Percentiles rank a stretch among this genome's conserved stretches.
phyloP scores from a whole-genome alignment of 768 basidiomycete species.

The Leucocoprinus birnbaumii region DNA sequence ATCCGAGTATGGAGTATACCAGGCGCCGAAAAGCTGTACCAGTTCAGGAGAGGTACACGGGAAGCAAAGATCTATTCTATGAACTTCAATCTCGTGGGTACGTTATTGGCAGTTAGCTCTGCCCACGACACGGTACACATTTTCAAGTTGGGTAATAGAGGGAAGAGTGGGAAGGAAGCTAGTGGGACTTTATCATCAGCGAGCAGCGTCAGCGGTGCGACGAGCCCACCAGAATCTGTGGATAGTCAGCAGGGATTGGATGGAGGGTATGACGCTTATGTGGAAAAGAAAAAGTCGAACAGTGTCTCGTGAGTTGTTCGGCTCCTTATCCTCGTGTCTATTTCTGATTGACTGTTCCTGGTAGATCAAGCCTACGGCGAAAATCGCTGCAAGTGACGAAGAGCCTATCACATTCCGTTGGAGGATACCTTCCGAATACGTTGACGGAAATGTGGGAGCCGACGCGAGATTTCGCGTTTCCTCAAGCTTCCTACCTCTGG shows the following conservation, averaged over 20 bases:
- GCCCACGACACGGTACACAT: slow-evolving; percentile 97
- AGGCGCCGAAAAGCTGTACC: slow-evolving; percentile 89
- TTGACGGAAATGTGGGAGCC: slow-evolving; percentile 98
- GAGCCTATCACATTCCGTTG: slow-evolving; percentile 71
- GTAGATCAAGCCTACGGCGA: slow-evolving; percentile 42
- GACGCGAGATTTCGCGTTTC: slow-evolving; percentile 88
- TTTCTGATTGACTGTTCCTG: neutral
- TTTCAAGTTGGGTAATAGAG: slow-evolving; percentile 67
- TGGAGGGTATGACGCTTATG: slow-evolving; percentile 83
- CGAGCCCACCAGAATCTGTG: slow-evolving; percentile 64
- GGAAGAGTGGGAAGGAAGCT: slow-evolving; percentile 7
- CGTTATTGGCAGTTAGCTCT: slow-evolving; percentile 84
- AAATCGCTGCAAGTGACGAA: slow-evolving; percentile 77
- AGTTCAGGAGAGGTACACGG: slow-evolving; percentile 89
- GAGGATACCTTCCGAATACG: slow-evolving; percentile 84
- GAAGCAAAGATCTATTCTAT: slow-evolving; percentile 82
- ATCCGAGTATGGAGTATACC: slow-evolving; percentile 94
- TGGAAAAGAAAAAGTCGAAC: slow-evolving; percentile 70
- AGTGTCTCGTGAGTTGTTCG: slow-evolving; percentile 53
- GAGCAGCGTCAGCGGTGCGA: slow-evolving; percentile 23
- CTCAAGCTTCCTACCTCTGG: slow-evolving; percentile 78
- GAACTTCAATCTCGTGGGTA: slow-evolving; percentile 79
- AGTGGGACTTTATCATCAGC: slow-evolving; percentile 10
- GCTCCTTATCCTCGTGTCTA: neutral
- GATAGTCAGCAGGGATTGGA: slow-evolving; percentile 63